phyloP scores from a whole-genome alignment of 169 alveolate species.

The Miamiensis avidus region DNA sequence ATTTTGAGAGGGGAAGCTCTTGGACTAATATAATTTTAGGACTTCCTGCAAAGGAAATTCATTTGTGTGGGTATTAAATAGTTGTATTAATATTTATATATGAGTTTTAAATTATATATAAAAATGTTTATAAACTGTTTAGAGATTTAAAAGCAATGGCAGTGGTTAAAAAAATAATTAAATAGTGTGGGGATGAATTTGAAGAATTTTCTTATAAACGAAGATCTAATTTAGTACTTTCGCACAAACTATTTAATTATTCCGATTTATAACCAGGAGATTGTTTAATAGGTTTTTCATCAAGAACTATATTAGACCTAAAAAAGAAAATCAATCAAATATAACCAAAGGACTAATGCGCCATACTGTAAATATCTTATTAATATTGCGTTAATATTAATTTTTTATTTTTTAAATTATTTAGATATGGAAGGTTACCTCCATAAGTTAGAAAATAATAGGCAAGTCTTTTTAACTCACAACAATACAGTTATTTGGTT shows the following conservation, averaged over 20 bases:
- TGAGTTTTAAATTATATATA: too few species aligned
- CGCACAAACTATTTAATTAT: too few species aligned
- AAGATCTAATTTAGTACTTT: not conserved
- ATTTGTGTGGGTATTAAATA: not conserved
- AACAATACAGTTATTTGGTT: too few species aligned
- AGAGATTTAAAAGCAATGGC: not conserved
- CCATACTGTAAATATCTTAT: not conserved
- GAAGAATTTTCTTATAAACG: not conserved
- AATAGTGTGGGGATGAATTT: not conserved
- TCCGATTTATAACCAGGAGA: not conserved
- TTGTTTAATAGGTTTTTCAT: not conserved
- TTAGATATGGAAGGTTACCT: not conserved
- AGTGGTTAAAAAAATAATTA: not conserved
- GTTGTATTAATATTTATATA: not conserved
- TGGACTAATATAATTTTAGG: not conserved
- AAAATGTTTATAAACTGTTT: not conserved
- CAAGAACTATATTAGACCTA: not conserved
- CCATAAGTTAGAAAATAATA: not conserved
- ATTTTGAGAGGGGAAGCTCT: not conserved
- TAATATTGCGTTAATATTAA: too few species aligned
- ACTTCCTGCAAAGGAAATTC: not conserved
- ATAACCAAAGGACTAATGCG: not conserved
- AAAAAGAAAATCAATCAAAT: too few species aligned
- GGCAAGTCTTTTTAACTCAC: not conserved
- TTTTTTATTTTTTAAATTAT: too few species aligned